phyloP scores from a whole-genome alignment of 1,139 yeast species.

The Scheffersomyces segobiensis region DNA sequence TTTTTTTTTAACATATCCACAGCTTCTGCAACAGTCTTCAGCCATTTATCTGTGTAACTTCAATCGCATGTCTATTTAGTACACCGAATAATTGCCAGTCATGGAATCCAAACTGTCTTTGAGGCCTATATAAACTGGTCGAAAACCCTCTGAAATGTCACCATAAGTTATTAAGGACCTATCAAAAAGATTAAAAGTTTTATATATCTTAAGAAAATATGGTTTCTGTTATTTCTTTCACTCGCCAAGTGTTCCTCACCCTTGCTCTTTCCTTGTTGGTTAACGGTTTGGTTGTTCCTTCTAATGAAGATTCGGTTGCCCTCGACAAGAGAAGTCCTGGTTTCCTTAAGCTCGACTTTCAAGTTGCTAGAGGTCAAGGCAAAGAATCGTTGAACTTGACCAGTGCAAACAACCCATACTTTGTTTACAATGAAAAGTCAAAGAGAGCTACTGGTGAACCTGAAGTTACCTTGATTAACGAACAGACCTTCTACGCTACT shows the following conservation, averaged over 20 bases:
- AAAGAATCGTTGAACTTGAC: not conserved
- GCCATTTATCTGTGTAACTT: not conserved
- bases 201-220: constrained; percentile 1
- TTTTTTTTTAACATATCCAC: not conserved
- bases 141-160: not conserved
- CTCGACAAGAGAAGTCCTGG: constrained; percentile 9
- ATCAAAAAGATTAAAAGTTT: not conserved
- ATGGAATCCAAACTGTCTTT: not conserved
- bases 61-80: not conserved
- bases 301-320: not conserved
- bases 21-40: not conserved
- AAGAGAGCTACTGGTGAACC: not conserved
- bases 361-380: constrained; percentile 3
- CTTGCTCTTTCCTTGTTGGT: constrained; percentile 6
- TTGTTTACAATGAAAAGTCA: not conserved
- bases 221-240: constrained; percentile 8
- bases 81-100: not conserved
- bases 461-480: constrained; percentile 4
- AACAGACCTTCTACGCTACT: constrained; percentile 6
- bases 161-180: not conserved
- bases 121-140: not conserved
- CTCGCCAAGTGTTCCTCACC: constrained; percentile 5
- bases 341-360: constrained; percentile 12
- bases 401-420: not conserved
- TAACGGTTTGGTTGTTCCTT: constrained; percentile 8